Evolutionary conservation across 2,329 filamentous ascomycete species (phyloP), one percentile per base, ranked within the genome.

Genomic region (Fusarium globosum): DNA sequence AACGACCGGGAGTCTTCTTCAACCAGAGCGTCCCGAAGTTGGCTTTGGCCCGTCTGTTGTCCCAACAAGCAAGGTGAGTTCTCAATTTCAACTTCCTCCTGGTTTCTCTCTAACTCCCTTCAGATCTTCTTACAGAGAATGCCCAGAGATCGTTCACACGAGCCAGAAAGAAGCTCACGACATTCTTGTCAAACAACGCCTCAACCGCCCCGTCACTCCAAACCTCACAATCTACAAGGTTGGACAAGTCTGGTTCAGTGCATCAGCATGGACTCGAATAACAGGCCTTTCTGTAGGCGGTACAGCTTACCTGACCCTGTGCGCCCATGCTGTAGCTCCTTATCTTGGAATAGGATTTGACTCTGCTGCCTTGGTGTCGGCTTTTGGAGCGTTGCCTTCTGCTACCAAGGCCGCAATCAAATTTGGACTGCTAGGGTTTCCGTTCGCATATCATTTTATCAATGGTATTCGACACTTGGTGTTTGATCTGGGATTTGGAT

Each of bases 241-340:
- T 9, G 41, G 38, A 16, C 69, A 72, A 28, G 21, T 69, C 6
- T 72, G 68, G 57, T 59, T 72, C 30, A 72, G 69, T n/a, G 57
- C 69, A n/a, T 72, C 69, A 11, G 69, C 69, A 12, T 72, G 69
- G 69, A 72, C 68, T 35, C 38, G 69, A 21, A 72, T 72, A 26
- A 72, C 69, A 6, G 69, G 69, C 0, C 43, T 72, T 9, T 13
- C 60, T 10, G 62, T 72, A 3, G 68, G 69, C 1, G 63, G 68
- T 4, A 69, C 63, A 13, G 68, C 63, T 3, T 72, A 72, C 26
- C 26, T 72, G 0, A 45, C 52, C 3, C 38, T 72, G 4, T 48
- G 68, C 18, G 39, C 68, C 15, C 60, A 69, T 16, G 48, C 58
- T 7, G 4, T 72, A 4, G 63, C 53, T 18, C 68, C 69, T 20